Percentiles rank a stretch among this genome's conserved stretches.
Conservation (phyloP, 2,329 filamentous ascomycete species). For the Botrytis sinoallii region DNA sequence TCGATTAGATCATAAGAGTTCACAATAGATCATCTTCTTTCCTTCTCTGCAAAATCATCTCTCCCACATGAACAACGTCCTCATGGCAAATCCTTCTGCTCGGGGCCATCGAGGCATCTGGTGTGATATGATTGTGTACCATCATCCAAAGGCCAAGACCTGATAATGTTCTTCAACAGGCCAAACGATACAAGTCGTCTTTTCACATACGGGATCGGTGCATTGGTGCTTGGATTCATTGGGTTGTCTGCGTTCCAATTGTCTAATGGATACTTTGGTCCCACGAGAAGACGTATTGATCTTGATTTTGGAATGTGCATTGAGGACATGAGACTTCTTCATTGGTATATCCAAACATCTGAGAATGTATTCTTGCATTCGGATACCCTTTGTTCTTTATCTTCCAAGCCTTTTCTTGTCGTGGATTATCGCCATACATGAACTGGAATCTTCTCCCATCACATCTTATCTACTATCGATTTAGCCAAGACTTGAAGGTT, state of each 20-base stretch:
- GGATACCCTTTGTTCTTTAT: background rate
- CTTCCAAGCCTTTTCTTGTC: background rate
- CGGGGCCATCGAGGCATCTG: background rate
- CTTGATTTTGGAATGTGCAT: background rate
- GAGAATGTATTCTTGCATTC: background rate
- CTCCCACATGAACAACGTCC: background rate
- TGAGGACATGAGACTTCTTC: background rate
- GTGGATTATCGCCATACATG: conserved; percentile 13
- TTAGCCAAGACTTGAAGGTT: conserved; percentile 11
- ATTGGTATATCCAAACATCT: background rate
- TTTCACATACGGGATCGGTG: background rate
- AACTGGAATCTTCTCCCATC: background rate
- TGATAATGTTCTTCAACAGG: background rate
- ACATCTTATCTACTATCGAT: background rate
- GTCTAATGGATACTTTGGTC: background rate
- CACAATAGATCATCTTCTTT: background rate
- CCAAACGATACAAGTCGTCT: background rate
- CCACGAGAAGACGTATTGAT: background rate
- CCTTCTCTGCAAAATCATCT: background rate
- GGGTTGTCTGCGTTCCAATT: background rate
- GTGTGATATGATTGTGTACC: background rate
- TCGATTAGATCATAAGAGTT: background rate
- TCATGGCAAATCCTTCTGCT: background rate
- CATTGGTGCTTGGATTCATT: background rate
- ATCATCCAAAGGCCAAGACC: background rate